phyloP scores from a whole-genome alignment of 1,139 yeast genomes.

The Candida sojae region DNA sequence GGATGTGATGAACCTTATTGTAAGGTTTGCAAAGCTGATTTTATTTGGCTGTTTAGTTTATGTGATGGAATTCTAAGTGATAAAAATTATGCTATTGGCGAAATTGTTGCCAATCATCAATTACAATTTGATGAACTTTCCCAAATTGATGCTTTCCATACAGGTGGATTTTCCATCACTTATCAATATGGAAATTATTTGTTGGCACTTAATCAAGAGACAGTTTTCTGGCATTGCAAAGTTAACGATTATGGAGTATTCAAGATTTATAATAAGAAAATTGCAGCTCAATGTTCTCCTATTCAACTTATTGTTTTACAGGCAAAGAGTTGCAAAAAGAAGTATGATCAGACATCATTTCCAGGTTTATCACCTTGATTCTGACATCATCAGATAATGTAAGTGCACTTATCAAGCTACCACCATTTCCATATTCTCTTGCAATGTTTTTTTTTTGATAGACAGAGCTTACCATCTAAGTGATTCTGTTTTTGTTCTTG shows the following conservation, averaged over 20 bases:
- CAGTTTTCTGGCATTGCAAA: slow-evolving; percentile 7
- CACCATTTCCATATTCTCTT: no score
- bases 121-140: slow-evolving; percentile 2
- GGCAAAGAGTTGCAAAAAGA: slow-evolving; percentile 1
- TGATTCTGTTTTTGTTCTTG: not conserved
- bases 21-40: slow-evolving; percentile 5
- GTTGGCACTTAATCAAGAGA: slow-evolving; percentile 7
- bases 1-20: slow-evolving; percentile 4
- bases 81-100: slow-evolving; percentile 4
- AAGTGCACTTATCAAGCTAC: no score
- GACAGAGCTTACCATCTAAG: not conserved
- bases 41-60: slow-evolving; percentile 38
- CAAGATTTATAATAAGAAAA: slow-evolving; percentile 4
- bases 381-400: no score
- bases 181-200: slow-evolving; percentile 21
- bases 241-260: slow-evolving; percentile 5
- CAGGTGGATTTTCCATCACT: slow-evolving; percentile 17
- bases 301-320: slow-evolving; percentile 6
- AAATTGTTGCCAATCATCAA: slow-evolving; percentile 6
- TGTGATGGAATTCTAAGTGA: slow-evolving; percentile 40
- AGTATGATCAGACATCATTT: not conserved
- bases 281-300: slow-evolving; percentile 5
- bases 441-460: no score
- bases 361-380: not conserved
- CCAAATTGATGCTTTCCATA: not conserved